A percentile compares a stretch with the other conserved stretches of the same genome.
These are phyloP conservation scores for Mycena alexandri DNA, from an alignment of 768 basidiomycete species.

Conservation along the genomic window DNA sequence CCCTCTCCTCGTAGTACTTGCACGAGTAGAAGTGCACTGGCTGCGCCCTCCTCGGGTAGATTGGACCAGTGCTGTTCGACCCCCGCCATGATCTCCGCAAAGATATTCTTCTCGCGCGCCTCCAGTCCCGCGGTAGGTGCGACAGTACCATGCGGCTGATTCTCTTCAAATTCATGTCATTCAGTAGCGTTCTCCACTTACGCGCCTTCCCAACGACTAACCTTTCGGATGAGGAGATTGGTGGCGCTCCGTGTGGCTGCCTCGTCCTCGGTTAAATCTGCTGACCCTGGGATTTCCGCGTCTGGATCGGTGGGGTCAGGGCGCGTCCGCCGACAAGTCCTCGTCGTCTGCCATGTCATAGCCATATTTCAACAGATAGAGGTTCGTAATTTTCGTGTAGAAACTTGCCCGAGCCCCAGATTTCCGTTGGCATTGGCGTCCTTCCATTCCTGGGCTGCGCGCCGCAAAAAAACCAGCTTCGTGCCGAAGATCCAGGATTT, in stretches of 20 bases:
- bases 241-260: neutral
- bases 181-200: no score
- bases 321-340: neutral
- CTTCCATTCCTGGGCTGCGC: neutral
- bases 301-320: constrained; percentile 4
- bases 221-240: neutral
- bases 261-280: neutral
- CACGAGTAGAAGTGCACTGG: neutral
- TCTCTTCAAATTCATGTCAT: neutral
- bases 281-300: neutral
- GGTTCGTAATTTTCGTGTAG: neutral
- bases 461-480: neutral
- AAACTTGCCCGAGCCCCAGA: neutral
- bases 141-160: no score
- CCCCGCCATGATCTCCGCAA: constrained; percentile 5
- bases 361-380: constrained; percentile 6
- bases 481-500: constrained; percentile 2
- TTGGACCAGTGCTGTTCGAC: no score
- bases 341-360: constrained; percentile 5
- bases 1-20: no score
- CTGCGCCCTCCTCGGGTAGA: neutral
- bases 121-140: no score
- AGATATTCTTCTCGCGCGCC: no score
- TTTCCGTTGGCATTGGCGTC: neutral
- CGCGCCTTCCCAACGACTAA: no score